These are phyloP conservation scores for Bullera alba DNA, from an alignment of 768 basidiomycete species.

Conservation along the genomic window DNA sequence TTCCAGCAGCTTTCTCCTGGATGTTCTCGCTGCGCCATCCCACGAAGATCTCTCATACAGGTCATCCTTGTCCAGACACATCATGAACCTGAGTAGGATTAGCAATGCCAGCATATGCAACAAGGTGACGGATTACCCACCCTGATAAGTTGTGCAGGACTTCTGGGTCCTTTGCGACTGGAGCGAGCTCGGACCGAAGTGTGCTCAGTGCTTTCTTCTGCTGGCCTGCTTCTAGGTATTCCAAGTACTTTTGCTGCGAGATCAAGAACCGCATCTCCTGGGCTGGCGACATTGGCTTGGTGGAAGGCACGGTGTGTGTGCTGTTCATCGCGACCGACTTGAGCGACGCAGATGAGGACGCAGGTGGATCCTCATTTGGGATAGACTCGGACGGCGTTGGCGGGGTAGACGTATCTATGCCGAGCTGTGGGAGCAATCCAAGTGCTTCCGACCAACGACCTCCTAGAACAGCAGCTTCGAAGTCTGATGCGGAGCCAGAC, in stretches of 20 bases:
- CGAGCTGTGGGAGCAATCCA: conserved; percentile 59
- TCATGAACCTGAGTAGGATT: conserved; percentile 61
- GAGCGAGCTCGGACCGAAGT: conserved; percentile 79
- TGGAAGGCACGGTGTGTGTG: no score
- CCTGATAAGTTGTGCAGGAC: conserved; percentile 81
- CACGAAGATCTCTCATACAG: conserved; percentile 71
- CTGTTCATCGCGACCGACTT: conserved; percentile 4
- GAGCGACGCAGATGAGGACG: conserved; percentile 46
- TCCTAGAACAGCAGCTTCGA: conserved; percentile 69
- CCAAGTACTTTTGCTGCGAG: conserved; percentile 91
- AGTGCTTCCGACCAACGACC: conserved; percentile 78
- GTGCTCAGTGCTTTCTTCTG: conserved; percentile 76
- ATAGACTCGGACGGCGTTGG: not conserved
- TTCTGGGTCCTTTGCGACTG: conserved; percentile 69
- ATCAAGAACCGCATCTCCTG: conserved; percentile 82
- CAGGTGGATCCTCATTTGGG: conserved; percentile 49
- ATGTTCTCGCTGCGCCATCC: conserved; percentile 79
- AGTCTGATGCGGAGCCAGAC: conserved; percentile 65
- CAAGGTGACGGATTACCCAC: conserved; percentile 48
- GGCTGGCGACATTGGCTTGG: conserved; percentile 5
- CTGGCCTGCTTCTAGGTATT: conserved; percentile 73
- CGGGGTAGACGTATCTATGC: conserved; percentile 47
- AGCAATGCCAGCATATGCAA: conserved; percentile 1
- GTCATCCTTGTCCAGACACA: conserved; percentile 82
- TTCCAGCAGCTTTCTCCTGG: conserved; percentile 66